These are phyloP conservation scores for Aspergillus tubingensis DNA, from an alignment of 2,329 filamentous ascomycete species.

Conservation along the genomic window DNA sequence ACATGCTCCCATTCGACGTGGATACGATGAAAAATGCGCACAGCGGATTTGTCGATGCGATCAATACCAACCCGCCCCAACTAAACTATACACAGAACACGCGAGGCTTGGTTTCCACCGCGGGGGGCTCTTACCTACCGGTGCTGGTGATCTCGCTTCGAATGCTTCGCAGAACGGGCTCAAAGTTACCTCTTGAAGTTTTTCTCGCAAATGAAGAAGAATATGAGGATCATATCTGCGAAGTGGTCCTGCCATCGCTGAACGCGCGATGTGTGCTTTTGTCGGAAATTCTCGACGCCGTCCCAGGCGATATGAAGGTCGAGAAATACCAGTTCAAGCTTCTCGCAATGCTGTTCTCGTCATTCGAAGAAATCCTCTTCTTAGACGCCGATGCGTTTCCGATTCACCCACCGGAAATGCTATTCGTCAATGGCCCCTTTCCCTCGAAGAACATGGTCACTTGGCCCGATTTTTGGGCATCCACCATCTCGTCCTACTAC, in stretches of 20 bases:
- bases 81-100: slow-evolving; percentile 39
- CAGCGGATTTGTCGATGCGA: slow-evolving; percentile 35
- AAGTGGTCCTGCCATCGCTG: slow-evolving; percentile 45
- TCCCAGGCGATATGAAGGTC: slow-evolving; percentile 34
- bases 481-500: slow-evolving; percentile 41
- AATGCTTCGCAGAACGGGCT: slow-evolving; percentile 49
- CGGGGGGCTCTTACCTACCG: slow-evolving; percentile 46
- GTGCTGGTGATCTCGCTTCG: slow-evolving; percentile 48
- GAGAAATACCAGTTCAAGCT: slow-evolving; percentile 52
- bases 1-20: slow-evolving; percentile 32
- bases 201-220: slow-evolving; percentile 46
- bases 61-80: slow-evolving; percentile 29
- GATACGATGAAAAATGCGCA: slow-evolving; percentile 38
- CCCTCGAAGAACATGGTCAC: slow-evolving; percentile 43
- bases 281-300: slow-evolving; percentile 42
- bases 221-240: slow-evolving; percentile 47
- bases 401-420: slow-evolving; percentile 41
- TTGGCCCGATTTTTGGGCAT: slow-evolving; percentile 53
- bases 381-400: slow-evolving; percentile 53
- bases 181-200: slow-evolving; percentile 48
- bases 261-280: slow-evolving; percentile 50
- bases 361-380: slow-evolving; percentile 53
- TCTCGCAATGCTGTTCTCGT: slow-evolving; percentile 53
- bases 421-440: slow-evolving; percentile 49
- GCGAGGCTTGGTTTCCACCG: slow-evolving; percentile 51